These are phyloP conservation scores for Gonapodya prolifera DNA, from an alignment of 192 early-diverging fungal genomes.

Conservation along the genomic window DNA sequence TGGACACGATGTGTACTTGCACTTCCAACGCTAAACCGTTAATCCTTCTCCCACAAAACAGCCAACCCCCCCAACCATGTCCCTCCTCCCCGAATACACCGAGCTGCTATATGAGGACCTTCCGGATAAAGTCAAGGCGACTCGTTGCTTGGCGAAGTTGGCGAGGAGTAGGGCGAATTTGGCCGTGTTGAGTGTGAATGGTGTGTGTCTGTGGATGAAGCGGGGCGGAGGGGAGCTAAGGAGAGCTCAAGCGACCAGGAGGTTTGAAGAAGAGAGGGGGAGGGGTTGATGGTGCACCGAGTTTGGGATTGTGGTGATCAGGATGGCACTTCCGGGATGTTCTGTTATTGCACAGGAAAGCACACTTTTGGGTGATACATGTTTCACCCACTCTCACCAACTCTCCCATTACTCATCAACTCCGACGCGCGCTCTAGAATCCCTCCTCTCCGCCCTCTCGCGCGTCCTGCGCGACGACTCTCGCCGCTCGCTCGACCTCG, in stretches of 20 bases:
- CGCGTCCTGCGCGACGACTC: slow-evolving; percentile 41
- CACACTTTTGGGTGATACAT: too few species aligned
- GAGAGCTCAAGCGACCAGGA: not conserved
- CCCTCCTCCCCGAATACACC: slow-evolving; percentile 4
- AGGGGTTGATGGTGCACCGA: not conserved
- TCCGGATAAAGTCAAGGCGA: slow-evolving; percentile 7
- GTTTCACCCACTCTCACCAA: not conserved
- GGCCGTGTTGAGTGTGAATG: slow-evolving; percentile 4
- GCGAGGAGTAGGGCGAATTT: not conserved
- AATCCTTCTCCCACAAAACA: not conserved
- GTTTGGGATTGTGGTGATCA: too few species aligned
- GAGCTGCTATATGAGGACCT: slow-evolving; percentile 12
- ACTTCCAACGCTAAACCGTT: too few species aligned
- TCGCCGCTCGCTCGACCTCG: slow-evolving; percentile 32
- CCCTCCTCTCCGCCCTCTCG: slow-evolving; percentile 30
- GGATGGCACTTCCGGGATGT: too few species aligned
- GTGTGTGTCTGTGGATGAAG: not conserved
- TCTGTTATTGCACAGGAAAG: too few species aligned
- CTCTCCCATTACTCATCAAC: not conserved
- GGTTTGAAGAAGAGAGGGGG: not conserved
- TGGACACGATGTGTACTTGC: too few species aligned
- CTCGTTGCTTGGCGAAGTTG: slow-evolving; percentile 4
- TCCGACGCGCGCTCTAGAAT: slow-evolving; percentile 6
- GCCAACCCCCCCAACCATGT: not conserved
- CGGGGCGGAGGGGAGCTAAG: not conserved